These are phyloP conservation scores for Saturnispora bothae DNA, from an alignment of 805 yeast species.

Conservation along the genomic window DNA sequence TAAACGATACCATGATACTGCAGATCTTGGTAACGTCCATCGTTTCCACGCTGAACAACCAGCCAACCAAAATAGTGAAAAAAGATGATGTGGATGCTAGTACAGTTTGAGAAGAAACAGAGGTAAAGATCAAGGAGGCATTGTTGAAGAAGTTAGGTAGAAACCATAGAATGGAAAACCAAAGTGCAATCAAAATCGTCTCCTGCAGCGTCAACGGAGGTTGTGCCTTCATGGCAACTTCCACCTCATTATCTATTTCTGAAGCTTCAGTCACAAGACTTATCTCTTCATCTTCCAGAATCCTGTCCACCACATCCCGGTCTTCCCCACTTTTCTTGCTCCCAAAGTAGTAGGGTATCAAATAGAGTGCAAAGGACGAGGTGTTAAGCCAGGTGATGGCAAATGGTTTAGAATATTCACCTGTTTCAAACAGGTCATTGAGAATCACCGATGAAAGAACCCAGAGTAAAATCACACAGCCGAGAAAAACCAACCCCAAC, in stretches of 20 bases:
- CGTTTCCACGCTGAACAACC: conserved; percentile 56
- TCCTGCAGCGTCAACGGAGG: conserved; percentile 37
- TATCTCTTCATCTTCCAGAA: conserved; percentile 3
- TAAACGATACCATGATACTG: conserved; percentile 61
- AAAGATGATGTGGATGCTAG: conserved; percentile 87
- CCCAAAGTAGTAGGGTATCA: conserved; percentile 42
- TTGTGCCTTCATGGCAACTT: not conserved
- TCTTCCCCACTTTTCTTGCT: conserved; percentile 1
- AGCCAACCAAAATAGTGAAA: conserved; percentile 81
- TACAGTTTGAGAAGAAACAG: conserved; percentile 91
- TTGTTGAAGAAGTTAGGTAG: conserved; percentile 81
- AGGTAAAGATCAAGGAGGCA: conserved; percentile 77
- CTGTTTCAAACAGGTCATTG: conserved; percentile 61
- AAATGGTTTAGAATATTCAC: conserved; percentile 73
- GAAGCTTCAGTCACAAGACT: conserved; percentile 1
- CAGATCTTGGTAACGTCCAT: conserved; percentile 53
- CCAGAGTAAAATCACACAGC: conserved; percentile 79
- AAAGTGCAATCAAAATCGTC: conserved; percentile 64
- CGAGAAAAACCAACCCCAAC: conserved; percentile 62
- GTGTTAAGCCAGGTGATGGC: conserved; percentile 89
- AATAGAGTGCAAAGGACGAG: conserved; percentile 67
- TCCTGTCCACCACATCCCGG: conserved; percentile 6
- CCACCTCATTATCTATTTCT: conserved; percentile 1
- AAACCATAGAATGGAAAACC: conserved; percentile 86
- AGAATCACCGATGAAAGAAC: conserved; percentile 81